Evolutionary conservation across 192 early-diverging fungal species (phyloP), one percentile per base, ranked within the genome.

Genomic region (Rhizoclosmatium globosum): DNA sequence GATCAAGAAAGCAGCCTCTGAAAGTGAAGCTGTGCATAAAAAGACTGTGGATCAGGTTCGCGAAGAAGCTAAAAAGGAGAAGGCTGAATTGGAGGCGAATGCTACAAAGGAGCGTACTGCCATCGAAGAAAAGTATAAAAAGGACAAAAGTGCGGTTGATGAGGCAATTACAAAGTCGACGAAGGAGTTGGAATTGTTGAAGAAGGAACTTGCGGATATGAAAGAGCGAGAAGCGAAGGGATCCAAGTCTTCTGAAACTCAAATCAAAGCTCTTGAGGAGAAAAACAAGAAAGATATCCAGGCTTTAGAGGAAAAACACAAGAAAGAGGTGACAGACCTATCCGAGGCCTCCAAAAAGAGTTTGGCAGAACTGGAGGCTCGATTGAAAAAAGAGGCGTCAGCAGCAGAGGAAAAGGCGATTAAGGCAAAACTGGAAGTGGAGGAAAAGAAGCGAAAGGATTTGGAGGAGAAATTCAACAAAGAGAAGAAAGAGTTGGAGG

Each of bases 201-300:
- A 39, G 41, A 82, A 72, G 39, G 76, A 73, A 60, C 21, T 78
- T 19, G 72, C 69, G 23, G 46, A 68, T 41, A 46, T 50, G 46
- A 71, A 68, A 71, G 64, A 69, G 23, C 46, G 7, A 2, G 42
- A 19, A 62, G 64, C 68, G 17, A 66, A 53, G 56, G 61, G 11
- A 87, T 91, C 57, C 87, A 95, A 80, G 86, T 85, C 65, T 65
- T 79, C 64, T 58, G 44, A 86, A 89, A 62, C 85, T 89, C 45
- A 86, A 90, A 6, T 81, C 76, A 38, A 80, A 85, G 7, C 82
- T 83, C 13, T 89, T 66, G 85, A 84, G 65, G 77, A 81, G 13
- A 71, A 84, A 9, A 79, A 85, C n/a, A 85, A 81, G 21, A 81
- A 85, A 17, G 85, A 89, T 2, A 79, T 89, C 58, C 71, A 81